phyloP scores from a whole-genome alignment of 305 asterid genomes.

The Rubia occidens region DNA sequence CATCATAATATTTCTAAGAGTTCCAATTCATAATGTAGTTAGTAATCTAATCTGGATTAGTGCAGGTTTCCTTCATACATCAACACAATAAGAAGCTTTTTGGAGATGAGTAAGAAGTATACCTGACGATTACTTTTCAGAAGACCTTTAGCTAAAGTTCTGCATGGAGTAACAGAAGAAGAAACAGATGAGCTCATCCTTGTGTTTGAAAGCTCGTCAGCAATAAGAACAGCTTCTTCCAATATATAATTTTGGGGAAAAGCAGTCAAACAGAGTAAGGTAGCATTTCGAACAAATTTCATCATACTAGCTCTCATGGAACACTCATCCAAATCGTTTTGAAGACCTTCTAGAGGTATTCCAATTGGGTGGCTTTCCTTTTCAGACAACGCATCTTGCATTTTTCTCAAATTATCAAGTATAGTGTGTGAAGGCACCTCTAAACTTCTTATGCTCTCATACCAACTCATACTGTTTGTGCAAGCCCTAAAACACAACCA shows the following conservation, averaged over 20 bases:
- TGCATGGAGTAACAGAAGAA: conserved; percentile 74
- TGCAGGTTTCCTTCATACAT: not conserved
- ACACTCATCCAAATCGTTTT: conserved; percentile 43
- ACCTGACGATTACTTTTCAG: conserved; percentile 92
- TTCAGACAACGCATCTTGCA: conserved; percentile 35
- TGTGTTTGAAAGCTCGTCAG: conserved; percentile 86
- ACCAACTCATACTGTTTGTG: conserved; percentile 88
- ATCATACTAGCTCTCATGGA: conserved; percentile 59
- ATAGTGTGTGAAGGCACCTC: conserved; percentile 56
- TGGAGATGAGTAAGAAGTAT: conserved; percentile 11
- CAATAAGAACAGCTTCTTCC: conserved; percentile 88
- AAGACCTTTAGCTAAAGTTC: conserved; percentile 72
- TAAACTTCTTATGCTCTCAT: conserved; percentile 51
- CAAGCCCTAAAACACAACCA: conserved; percentile 51
- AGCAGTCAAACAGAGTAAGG: conserved; percentile 61
- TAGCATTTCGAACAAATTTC: conserved; percentile 74
- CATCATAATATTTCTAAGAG: not conserved
- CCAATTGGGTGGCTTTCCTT: conserved; percentile 28
- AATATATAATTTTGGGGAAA: conserved; percentile 73
- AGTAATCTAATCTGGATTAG: not conserved
- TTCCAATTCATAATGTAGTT: not conserved
- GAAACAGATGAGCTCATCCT: conserved; percentile 39
- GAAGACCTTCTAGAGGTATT: conserved; percentile 46
- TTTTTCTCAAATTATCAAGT: conserved; percentile 48
- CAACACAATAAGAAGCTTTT: not conserved